Conservation (phyloP, 2,329 filamentous ascomycete species). For the Cordyceps tenuipes region DNA sequence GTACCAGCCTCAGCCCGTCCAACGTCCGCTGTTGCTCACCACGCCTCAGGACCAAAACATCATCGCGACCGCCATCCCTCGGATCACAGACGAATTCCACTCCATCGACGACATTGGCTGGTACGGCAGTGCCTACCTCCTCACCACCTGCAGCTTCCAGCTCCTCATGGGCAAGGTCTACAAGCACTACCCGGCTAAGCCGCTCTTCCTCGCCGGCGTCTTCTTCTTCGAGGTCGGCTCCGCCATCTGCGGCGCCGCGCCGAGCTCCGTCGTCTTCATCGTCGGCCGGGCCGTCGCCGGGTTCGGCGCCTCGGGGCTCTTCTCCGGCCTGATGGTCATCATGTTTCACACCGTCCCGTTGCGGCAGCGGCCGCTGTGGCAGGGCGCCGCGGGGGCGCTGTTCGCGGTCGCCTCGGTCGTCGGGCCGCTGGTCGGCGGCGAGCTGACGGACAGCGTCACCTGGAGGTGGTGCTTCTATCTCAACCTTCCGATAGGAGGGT, state of each 20-base stretch:
- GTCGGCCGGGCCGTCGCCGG: slow-evolving; percentile 15
- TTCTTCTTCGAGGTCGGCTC: slow-evolving; percentile 31
- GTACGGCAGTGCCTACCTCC: slow-evolving; percentile 34
- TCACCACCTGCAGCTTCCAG: slow-evolving; percentile 43
- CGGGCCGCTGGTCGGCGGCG: slow-evolving; percentile 17
- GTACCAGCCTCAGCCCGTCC: not conserved
- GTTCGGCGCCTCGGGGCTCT: slow-evolving; percentile 27
- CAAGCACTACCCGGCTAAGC: slow-evolving; percentile 40
- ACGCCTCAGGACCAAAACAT: slow-evolving; percentile 26
- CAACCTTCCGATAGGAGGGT: slow-evolving; percentile 22
- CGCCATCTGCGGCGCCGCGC: slow-evolving; percentile 21
- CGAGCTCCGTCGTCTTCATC: slow-evolving; percentile 14
- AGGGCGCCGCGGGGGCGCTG: slow-evolving; percentile 28
- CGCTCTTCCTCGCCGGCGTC: slow-evolving; percentile 23
- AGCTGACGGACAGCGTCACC: slow-evolving; percentile 17
- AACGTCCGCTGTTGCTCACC: not conserved
- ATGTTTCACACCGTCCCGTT: slow-evolving; percentile 17
- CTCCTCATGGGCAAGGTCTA: slow-evolving; percentile 42
- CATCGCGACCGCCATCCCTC: slow-evolving; percentile 29
- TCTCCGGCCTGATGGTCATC: slow-evolving; percentile 28
- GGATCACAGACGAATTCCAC: slow-evolving; percentile 27
- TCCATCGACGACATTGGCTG: slow-evolving; percentile 36
- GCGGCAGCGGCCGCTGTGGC: slow-evolving; percentile 25
- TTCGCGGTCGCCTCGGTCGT: slow-evolving; percentile 27
- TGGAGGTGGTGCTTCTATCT: slow-evolving; percentile 25